Evolutionary conservation across 2,329 filamentous ascomycete genomes (phyloP).

Genomic region (Ascochyta rabiei): DNA sequence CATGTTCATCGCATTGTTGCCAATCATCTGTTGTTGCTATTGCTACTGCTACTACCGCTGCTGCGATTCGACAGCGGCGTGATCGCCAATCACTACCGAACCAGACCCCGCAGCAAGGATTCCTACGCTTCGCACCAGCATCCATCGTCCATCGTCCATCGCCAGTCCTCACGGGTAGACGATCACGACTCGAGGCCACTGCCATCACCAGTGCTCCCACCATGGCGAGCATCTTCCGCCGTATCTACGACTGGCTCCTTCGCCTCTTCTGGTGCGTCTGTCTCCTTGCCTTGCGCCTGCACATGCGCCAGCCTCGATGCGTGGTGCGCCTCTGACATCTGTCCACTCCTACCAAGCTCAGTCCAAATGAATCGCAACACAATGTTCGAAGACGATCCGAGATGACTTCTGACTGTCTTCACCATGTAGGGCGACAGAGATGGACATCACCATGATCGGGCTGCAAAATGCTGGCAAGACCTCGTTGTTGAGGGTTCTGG

Average conservation of each 20-base stretch:
- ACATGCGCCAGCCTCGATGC: constrained; percentile 27
- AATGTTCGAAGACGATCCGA: constrained; percentile 12
- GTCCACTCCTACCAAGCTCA: constrained; percentile 20
- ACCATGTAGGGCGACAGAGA: constrained; percentile 84
- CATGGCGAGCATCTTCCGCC: constrained; percentile 92
- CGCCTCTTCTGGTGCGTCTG: constrained; percentile 88
- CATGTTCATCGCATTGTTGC: constrained; percentile 21
- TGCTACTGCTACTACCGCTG: constrained; percentile 21
- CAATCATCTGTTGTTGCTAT: constrained; percentile 33
- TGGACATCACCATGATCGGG: constrained; percentile 99
- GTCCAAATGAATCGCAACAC: constrained; percentile 28
- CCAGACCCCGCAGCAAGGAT: constrained; percentile 47
- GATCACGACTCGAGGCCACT: constrained; percentile 45
- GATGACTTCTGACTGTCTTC: constrained; percentile 29
- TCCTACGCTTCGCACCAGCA: constrained; percentile 40
- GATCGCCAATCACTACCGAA: constrained; percentile 37
- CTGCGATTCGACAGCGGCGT: constrained; percentile 27
- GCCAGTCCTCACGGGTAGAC: constrained; percentile 31
- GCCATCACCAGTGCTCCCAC: constrained; percentile 22
- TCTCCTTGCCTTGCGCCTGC: constrained; percentile 17
- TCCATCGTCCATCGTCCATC: constrained; percentile 29
- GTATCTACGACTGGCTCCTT: constrained; percentile 97
- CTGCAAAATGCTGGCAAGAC: constrained; percentile 98
- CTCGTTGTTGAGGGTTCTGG: constrained; percentile 87
- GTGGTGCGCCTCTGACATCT: constrained; percentile 40